Evolutionary conservation across 129 eudicot species (phyloP).

Genomic region (Lactuca saligna): DNA sequence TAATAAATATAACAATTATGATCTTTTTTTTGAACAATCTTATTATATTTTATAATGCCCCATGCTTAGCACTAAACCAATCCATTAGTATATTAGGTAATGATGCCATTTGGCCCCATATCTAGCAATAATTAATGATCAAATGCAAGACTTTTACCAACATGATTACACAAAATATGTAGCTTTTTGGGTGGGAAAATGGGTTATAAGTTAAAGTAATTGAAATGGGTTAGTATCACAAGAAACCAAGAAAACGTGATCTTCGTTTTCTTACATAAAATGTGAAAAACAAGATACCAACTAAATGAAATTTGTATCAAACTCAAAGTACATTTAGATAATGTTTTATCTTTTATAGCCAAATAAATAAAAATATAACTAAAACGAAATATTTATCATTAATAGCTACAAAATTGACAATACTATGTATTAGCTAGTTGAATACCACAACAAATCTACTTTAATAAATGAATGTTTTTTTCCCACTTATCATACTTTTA

Average conservation of each 20-base stretch:
- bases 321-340: neutral
- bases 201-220: conserved; percentile 23
- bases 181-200: conserved; percentile 29
- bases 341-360: too few relatives aligned
- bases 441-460: too few relatives aligned
- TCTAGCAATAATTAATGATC: conserved; percentile 31
- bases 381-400: too few relatives aligned
- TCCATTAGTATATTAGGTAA: conserved; percentile 40
- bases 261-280: neutral
- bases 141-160: conserved; percentile 33
- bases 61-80: conserved; percentile 40
- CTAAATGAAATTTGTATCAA: neutral
- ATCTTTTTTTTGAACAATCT: conserved; percentile 10
- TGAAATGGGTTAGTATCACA: conserved; percentile 26
- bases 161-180: conserved; percentile 25
- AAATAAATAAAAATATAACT: too few relatives aligned
- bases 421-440: too few relatives aligned
- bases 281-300: conserved; percentile 13
- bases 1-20: conserved; percentile 8
- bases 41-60: neutral
- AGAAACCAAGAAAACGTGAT: conserved; percentile 27
- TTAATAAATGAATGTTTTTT: too few relatives aligned
- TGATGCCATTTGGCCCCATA: conserved; percentile 31
- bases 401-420: too few relatives aligned
- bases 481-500: too few relatives aligned